Conservation (phyloP, 2,329 filamentous ascomycete genomes). For the Lecanicillium sp. region DNA sequence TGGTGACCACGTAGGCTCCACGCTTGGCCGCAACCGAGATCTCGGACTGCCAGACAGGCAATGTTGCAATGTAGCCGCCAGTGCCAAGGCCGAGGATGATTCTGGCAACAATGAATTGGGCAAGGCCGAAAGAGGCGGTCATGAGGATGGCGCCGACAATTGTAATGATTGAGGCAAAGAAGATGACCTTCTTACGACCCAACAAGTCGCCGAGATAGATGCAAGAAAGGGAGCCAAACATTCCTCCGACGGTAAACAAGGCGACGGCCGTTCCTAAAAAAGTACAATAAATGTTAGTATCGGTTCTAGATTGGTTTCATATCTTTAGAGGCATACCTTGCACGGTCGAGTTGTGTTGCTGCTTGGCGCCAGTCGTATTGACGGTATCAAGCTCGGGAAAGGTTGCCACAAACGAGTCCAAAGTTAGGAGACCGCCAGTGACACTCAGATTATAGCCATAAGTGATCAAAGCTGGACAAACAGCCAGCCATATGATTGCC, state of each 20-base stretch:
- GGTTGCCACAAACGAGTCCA: conserved; percentile 47
- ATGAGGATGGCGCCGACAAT: conserved; percentile 47
- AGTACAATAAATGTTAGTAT: background rate
- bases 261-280: conserved; percentile 34
- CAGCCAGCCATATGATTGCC: conserved; percentile 31
- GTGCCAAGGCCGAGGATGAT: conserved; percentile 46
- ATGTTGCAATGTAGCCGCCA: conserved; percentile 42
- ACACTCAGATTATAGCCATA: conserved; percentile 59
- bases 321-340: conserved; percentile 19
- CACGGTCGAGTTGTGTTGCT: conserved; percentile 34
- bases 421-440: conserved; percentile 61
- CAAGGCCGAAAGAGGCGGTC: conserved; percentile 35
- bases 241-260: conserved; percentile 47
- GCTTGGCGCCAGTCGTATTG: conserved; percentile 30
- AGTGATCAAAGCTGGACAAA: conserved; percentile 34
- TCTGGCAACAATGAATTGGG: conserved; percentile 30
- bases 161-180: conserved; percentile 43
- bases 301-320: too few relatives aligned
- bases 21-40: conserved; percentile 40
- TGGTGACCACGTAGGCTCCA: conserved; percentile 36
- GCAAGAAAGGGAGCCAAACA: conserved; percentile 37
- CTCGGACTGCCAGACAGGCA: conserved; percentile 48
- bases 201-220: conserved; percentile 46
- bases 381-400: conserved; percentile 43
- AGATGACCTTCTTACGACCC: conserved; percentile 47